Base-by-base conservation (phyloP, 129 eudicot genomes). In the Chrysanthemum seticuspe region DNA sequence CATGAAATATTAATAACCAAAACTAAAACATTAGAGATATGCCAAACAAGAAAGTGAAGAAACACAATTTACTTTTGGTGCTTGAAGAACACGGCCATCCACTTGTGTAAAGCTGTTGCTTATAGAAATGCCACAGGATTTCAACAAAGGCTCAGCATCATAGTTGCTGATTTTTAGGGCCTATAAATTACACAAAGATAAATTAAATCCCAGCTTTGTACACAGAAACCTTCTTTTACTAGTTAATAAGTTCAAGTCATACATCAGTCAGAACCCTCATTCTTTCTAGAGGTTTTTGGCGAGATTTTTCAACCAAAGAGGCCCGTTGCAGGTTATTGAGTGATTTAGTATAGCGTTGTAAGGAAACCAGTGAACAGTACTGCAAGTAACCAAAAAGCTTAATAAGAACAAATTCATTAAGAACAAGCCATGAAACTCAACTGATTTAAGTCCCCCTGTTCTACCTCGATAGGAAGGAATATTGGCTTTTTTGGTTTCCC, bases 241-340 rank as follows among this genome's bases (percentile, higher is more conserved):
- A 6, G 21, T 40, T 25, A 68, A 64, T 51, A 31, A 40, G 47
- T 16, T 47, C 14, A 61, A 75, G 67, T 54, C 82, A 16, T 76
- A 89, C 98, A 81, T 85, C 83, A 27, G 71, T 76, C 72, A 94
- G 61, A 54, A 77, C 81, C 50, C 76, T 83, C 96, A 90, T 94
- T 71, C 93, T 88, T 57, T 90, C 98, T 68, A 75, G 96, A 0
- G 98, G 98, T 40, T 90, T 94, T 63, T 94, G 97, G 12, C 97
- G 83, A 1, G 98, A 94, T 50, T 90, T 94, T 71, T 94, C 98
- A 65, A 90, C 97, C 65, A 94, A 53, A 11, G 89, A 84, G 9
- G 98, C 71, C 57, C 98, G 47, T 62, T 90, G 97, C 63, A 80
- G 71, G n/a, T 83, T 84, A 47, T 89, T 73, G 10, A 94, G 83